A percentile compares a stretch with the other conserved stretches of the same genome.
These are phyloP conservation scores for Suillus plorans DNA, from an alignment of 768 basidiomycete species.

Conservation along the genomic window DNA sequence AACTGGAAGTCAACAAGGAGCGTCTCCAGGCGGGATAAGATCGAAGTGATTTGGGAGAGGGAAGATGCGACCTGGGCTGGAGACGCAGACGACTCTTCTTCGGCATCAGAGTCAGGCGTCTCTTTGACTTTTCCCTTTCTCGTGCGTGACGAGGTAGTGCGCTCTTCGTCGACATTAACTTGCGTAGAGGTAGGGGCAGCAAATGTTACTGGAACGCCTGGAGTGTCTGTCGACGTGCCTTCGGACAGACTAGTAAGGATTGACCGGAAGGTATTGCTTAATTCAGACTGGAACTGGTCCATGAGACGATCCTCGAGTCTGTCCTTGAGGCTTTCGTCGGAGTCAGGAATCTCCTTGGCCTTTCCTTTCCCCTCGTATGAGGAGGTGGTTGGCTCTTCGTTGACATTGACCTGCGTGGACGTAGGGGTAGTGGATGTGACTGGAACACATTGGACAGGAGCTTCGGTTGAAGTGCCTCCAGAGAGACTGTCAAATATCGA, in stretches of 20 bases:
- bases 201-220: constrained; percentile 3
- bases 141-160: constrained; percentile 2
- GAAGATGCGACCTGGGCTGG: constrained; percentile 17
- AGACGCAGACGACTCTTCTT: constrained; percentile 14
- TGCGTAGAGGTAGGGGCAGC: neutral
- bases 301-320: constrained; percentile 8
- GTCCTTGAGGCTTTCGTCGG: constrained; percentile 1
- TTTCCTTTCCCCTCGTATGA: constrained; percentile 36
- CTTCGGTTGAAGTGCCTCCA: neutral
- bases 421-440: constrained; percentile 2
- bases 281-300: constrained; percentile 8
- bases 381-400: neutral
- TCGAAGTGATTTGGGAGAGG: constrained; percentile 38
- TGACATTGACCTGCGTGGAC: neutral
- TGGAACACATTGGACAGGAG: neutral
- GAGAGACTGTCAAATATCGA: constrained; percentile 3
- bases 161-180: neutral
- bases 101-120: constrained; percentile 9
- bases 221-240: neutral
- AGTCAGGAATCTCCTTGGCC: constrained; percentile 24
- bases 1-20: constrained; percentile 40
- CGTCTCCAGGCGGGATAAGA: constrained; percentile 41
- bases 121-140: constrained; percentile 43
- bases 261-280: constrained; percentile 5
- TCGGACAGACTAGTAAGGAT: constrained; percentile 1